Base-by-base conservation (phyloP, 2,329 filamentous ascomycete genomes). In the Exophiala spinifera region DNA sequence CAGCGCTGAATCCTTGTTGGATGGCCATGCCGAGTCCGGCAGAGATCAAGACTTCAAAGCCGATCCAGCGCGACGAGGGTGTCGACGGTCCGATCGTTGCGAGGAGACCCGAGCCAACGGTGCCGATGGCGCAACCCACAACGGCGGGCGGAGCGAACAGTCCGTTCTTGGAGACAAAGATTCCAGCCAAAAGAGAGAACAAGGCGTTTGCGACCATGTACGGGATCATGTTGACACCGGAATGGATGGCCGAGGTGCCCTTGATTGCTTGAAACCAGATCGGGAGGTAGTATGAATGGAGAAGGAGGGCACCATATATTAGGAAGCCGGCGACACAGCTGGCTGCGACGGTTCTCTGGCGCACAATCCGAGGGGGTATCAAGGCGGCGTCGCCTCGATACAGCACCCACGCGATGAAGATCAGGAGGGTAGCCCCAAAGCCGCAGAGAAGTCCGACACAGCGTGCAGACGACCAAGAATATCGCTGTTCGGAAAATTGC, bases 371-470 rank as follows among this genome's bases (percentile, higher is more conserved):
- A n/a, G 55, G 51, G 4, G 64, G 62, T 10, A 67, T 61, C 20
- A 66, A 21, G 7, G 63, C 64, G 34, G 51, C 50, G 19, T 65
- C 63, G 34, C 63, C 55, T 21, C 53, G 51, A 25, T 59, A 56
- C 45, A 49, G 53, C 34, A 51, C 46, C 69, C 67, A 74, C 1
- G 58, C 46, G 6, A 64, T 49, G 49, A 71, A 75, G 13, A 69
- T n/a, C 3, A 69, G 3, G 11, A 66, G 48, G 1, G 60, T 63
- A 2, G 59, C 62, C 3, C 56, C 67, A 5, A 65, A 60, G 2
- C 69, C 69, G 43, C 63, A 63, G 17, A 74, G 63, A 1, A 72
- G 60, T 1, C 68, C 70, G 33, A 74, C 70, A 17, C 71, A 53
- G 0, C 46, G 61, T 1, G 65, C 28, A n/a, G 59, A 66, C 25